Evolutionary conservation across 441 rosid genomes (phyloP).

Genomic region (Euphorbia celastroides): DNA sequence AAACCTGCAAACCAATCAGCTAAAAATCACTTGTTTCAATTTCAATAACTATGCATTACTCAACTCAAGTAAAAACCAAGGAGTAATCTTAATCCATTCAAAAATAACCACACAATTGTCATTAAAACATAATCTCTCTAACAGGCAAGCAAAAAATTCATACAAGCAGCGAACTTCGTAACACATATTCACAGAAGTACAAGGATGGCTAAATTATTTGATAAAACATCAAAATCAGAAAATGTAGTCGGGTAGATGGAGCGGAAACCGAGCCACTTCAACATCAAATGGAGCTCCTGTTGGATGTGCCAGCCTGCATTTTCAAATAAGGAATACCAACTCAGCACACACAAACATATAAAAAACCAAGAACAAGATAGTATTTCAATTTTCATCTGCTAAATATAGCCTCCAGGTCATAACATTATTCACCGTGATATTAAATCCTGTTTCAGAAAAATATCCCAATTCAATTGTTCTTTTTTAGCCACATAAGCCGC

Average conservation of each 20-base stretch:
- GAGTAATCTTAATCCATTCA: no score
- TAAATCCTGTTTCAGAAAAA: background rate
- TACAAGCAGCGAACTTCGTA: background rate
- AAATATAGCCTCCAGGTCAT: background rate
- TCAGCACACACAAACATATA: background rate
- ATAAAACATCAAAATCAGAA: slow-evolving; percentile 30
- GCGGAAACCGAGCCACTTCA: slow-evolving; percentile 53
- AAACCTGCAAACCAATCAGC: no score
- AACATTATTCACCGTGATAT: background rate
- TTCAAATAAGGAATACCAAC: background rate
- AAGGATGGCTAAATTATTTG: background rate
- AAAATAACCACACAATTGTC: no score
- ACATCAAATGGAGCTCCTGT: slow-evolving; percentile 58
- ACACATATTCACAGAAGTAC: background rate
- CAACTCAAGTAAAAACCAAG: no score
- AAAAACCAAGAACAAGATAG: background rate
- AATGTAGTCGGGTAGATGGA: slow-evolving; percentile 61
- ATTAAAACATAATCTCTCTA: no score
- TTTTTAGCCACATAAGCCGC: background rate
- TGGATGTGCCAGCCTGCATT: slow-evolving; percentile 46
- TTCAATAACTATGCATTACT: no score
- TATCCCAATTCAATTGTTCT: background rate
- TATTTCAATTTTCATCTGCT: background rate
- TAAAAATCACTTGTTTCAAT: no score
- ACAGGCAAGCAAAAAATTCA: background rate